These are phyloP conservation scores for Neofusicoccum kwambonambiense DNA, from an alignment of 2,329 filamentous ascomycete genomes.

Conservation along the genomic window DNA sequence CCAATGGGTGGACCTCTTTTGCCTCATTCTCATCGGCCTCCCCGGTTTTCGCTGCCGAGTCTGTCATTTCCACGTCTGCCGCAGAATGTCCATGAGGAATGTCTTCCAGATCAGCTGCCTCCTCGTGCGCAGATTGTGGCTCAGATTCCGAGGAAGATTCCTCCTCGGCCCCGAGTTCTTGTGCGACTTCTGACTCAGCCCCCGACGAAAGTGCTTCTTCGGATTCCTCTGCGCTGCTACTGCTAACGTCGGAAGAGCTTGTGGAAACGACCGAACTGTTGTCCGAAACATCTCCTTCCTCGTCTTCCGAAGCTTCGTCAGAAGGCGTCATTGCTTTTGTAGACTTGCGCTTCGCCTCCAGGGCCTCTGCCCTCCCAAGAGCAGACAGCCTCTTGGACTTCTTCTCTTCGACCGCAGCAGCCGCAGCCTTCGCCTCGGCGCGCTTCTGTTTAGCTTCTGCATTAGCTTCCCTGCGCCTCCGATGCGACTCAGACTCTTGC, in stretches of 20 bases:
- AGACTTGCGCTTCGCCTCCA: constrained; percentile 3
- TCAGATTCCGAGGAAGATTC: constrained; percentile 23
- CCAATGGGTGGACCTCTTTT: constrained; percentile 72
- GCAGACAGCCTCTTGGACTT: constrained; percentile 21
- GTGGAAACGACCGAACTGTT: constrained; percentile 35
- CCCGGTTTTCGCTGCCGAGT: not conserved
- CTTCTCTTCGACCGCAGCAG: not conserved
- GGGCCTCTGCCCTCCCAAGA: constrained; percentile 2
- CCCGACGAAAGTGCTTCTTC: constrained; percentile 21
- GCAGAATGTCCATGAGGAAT: constrained; percentile 1
- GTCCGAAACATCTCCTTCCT: constrained; percentile 18
- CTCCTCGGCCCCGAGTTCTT: constrained; percentile 22
- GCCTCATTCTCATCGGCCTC: constrained; percentile 12
- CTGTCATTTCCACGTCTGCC: constrained; percentile 14
- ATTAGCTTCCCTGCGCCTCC: constrained; percentile 18
- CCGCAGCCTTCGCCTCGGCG: not conserved
- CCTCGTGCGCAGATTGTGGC: constrained; percentile 15
- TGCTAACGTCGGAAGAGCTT: constrained; percentile 31
- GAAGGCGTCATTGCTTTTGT: not conserved
- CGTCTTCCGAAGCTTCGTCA: constrained; percentile 3
- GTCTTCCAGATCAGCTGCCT: constrained; percentile 20
- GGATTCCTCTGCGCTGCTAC: constrained; percentile 16
- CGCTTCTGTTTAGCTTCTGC: constrained; percentile 12
- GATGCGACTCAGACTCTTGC: constrained; percentile 35
- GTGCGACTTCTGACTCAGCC: constrained; percentile 23